Percentiles rank a stretch among this genome's conserved stretches.
Evolutionary conservation across 2,329 filamentous ascomycete species (phyloP).

Genomic region (Cryphonectria japonica): DNA sequence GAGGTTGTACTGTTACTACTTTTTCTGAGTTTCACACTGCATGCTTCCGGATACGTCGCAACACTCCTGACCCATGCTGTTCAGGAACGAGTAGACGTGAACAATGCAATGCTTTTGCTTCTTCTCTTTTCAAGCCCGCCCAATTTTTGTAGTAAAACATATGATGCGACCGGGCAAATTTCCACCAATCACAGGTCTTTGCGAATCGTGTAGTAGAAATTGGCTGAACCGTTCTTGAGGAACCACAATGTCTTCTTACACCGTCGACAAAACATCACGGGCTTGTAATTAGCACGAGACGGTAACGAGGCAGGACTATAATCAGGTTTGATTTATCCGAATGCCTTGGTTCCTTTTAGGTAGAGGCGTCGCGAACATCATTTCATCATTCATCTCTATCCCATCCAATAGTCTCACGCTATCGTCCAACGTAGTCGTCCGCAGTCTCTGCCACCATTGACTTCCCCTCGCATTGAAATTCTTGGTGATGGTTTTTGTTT

Average conservation of each 20-base stretch:
- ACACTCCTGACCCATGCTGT: background rate
- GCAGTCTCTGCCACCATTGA: background rate
- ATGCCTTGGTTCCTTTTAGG: background rate
- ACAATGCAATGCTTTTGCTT: background rate
- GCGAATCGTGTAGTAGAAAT: background rate
- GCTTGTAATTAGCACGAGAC: background rate
- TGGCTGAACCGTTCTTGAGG: background rate
- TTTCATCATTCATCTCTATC: background rate
- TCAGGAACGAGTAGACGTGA: background rate
- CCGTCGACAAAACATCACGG: background rate
- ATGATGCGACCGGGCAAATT: background rate
- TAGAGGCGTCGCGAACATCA: background rate
- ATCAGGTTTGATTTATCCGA: background rate
- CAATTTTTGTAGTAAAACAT: background rate
- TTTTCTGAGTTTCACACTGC: background rate
- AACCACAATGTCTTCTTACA: background rate
- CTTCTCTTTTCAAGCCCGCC: background rate
- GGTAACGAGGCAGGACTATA: background rate
- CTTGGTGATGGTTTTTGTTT: background rate
- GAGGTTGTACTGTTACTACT: background rate
- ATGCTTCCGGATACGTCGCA: background rate
- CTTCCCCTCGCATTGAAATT: background rate
- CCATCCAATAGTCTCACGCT: background rate
- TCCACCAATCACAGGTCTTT: slow-evolving; percentile 7
- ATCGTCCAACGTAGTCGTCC: background rate